Percentiles rank a stretch among this genome's conserved stretches.
Evolutionary conservation across 495 filamentous ascomycete genomes (phyloP).

Genomic region (Aspergillus sclerotiicarbonarius): DNA sequence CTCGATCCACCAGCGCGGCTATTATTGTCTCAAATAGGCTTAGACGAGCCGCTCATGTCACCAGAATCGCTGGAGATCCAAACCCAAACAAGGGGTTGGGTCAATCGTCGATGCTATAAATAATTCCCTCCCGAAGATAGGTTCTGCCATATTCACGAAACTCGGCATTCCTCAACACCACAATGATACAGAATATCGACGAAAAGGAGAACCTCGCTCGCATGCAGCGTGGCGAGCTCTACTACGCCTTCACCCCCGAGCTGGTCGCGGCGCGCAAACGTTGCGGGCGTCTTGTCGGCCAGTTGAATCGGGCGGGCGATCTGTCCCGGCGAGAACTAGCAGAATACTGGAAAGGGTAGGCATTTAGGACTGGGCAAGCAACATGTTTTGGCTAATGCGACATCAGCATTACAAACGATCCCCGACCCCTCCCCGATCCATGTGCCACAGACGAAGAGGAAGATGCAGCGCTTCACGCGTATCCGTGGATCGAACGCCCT

Average conservation of each 20-base stretch:
- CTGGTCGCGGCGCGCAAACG: conserved; percentile 13
- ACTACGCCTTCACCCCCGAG: conserved; percentile 11
- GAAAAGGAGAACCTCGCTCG: conserved; percentile 13
- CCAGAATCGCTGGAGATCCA: no score
- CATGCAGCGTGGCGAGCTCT: conserved; percentile 16
- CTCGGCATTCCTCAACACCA: not conserved
- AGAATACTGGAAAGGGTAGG: conserved; percentile 11
- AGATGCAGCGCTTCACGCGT: not conserved
- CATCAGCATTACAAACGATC: conserved; percentile 10
- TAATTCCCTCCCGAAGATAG: no score
- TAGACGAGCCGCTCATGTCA: no score
- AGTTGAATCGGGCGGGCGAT: conserved; percentile 4
- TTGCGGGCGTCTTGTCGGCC: conserved; percentile 4
- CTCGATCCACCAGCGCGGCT: not conserved
- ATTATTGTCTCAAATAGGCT: not conserved
- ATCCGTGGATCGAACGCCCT: conserved; percentile 10
- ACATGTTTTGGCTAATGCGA: no score
- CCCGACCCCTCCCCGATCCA: conserved; percentile 1
- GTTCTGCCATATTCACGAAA: no score
- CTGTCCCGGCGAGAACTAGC: conserved; percentile 3
- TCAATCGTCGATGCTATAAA: no score
- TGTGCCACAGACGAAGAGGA: not conserved
- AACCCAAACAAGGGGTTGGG: no score
- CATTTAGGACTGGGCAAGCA: no score
- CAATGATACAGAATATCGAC: conserved; percentile 6